Conservation (phyloP, 2,329 filamentous ascomycete genomes). For the Cadophora luteo-olivacea region DNA sequence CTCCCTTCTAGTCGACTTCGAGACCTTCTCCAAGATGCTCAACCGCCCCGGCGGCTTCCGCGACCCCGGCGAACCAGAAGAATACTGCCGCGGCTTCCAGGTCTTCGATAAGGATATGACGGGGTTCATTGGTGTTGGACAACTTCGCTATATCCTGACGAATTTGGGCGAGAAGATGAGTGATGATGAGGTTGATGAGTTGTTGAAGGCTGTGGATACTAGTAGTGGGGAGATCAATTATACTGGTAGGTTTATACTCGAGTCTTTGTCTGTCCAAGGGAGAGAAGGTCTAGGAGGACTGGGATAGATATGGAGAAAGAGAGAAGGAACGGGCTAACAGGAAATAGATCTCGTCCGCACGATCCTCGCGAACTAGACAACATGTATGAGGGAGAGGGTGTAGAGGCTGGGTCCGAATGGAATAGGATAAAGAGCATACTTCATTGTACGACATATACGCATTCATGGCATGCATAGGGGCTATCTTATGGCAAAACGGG, state of each 20-base stretch:
- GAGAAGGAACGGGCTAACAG: conserved; percentile 23
- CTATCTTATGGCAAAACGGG: conserved; percentile 11
- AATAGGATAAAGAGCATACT: conserved; percentile 28
- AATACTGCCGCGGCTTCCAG: conserved; percentile 98
- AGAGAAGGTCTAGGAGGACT: not conserved
- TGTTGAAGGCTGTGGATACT: conserved; percentile 97
- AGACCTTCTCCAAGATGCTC: conserved; percentile 94
- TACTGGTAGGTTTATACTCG: conserved; percentile 68
- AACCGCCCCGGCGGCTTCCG: conserved; percentile 98
- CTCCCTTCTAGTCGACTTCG: conserved; percentile 81
- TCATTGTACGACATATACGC: conserved; percentile 32
- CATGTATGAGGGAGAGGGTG: not conserved
- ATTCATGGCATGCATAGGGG: conserved; percentile 35
- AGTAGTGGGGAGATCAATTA: conserved; percentile 98
- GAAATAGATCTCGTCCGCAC: conserved; percentile 78
- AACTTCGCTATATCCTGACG: conserved; percentile 97
- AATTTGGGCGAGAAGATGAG: conserved; percentile 99
- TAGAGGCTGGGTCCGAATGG: conserved; percentile 6
- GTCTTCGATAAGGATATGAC: conserved; percentile 99
- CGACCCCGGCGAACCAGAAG: conserved; percentile 95
- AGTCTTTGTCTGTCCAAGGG: not conserved
- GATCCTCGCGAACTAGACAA: conserved; percentile 78
- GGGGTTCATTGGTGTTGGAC: conserved; percentile 95
- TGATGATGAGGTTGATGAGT: conserved; percentile 97
- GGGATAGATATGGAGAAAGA: not conserved